phyloP scores from a whole-genome alignment of 2,329 filamentous ascomycete genomes.

The Talaromyces sp. region DNA sequence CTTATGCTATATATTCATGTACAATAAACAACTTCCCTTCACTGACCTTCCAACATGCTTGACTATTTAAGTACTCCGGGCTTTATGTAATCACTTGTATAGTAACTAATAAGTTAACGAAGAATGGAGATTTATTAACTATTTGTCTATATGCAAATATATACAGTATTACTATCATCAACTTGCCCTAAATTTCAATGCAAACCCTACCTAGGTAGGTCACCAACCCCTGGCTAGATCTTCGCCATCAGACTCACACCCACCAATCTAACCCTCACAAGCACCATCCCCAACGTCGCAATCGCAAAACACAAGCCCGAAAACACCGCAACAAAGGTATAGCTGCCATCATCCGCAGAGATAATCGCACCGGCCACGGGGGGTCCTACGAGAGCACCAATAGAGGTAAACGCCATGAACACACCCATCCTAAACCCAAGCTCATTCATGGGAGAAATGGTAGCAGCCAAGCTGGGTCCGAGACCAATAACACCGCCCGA shows the following conservation, averaged over 20 bases:
- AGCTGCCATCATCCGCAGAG: conserved; percentile 1
- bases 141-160: neutral
- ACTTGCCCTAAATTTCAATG: too few relatives aligned
- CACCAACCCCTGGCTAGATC: neutral
- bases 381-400: conserved; percentile 22
- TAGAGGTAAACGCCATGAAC: conserved; percentile 21
- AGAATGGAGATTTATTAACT: neutral
- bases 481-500: conserved; percentile 27
- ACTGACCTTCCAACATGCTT: neutral
- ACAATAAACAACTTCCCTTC: neutral
- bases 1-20: conserved; percentile 1
- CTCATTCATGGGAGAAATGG: conserved; percentile 27
- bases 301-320: conserved; percentile 5
- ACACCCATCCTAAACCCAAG: conserved; percentile 25
- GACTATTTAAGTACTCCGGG: too few relatives aligned
- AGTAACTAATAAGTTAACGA: neutral
- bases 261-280: neutral
- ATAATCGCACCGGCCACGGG: conserved; percentile 25
- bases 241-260: neutral
- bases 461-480: conserved; percentile 28
- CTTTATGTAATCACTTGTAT: neutral
- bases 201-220: too few relatives aligned
- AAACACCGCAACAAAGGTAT: conserved; percentile 6
- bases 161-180: too few relatives aligned
- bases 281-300: conserved; percentile 2